phyloP scores from a whole-genome alignment of 495 filamentous ascomycete genomes.

The Trichocladium uniseriatum region DNA sequence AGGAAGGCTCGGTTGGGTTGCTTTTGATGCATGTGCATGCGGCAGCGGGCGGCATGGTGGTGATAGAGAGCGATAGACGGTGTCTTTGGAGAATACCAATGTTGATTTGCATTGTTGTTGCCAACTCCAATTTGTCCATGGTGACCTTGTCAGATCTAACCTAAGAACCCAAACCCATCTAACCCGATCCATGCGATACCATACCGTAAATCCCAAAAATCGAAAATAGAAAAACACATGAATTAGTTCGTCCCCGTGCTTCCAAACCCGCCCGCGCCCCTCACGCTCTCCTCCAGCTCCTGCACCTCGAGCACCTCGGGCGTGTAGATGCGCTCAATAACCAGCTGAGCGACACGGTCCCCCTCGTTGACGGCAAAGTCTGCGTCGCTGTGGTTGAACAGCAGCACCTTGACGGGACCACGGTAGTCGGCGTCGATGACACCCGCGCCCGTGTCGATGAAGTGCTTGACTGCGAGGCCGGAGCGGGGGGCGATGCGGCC shows the following conservation, averaged over 20 bases:
- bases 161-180: neutral
- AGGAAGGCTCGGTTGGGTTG: neutral
- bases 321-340: constrained; percentile 87
- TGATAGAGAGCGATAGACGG: constrained; percentile 1
- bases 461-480: constrained; percentile 84
- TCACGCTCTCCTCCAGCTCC: constrained; percentile 79
- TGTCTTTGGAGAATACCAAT: neutral
- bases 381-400: constrained; percentile 81
- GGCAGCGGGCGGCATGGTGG: neutral
- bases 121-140: too few species aligned
- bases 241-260: constrained; percentile 62
- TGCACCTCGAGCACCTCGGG: constrained; percentile 82
- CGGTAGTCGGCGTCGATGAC: constrained; percentile 98
- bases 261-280: constrained; percentile 88
- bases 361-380: constrained; percentile 79
- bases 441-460: constrained; percentile 89
- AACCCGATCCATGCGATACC: neutral
- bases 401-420: constrained; percentile 82
- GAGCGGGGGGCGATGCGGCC: constrained; percentile 87
- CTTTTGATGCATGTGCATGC: neutral
- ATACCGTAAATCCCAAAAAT: neutral
- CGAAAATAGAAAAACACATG: neutral
- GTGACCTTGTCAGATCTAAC: neutral
- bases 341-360: constrained; percentile 85
- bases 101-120: neutral